These are phyloP conservation scores for Coemansia linderi DNA, from an alignment of 371 early-diverging fungal genomes.

Conservation along the genomic window DNA sequence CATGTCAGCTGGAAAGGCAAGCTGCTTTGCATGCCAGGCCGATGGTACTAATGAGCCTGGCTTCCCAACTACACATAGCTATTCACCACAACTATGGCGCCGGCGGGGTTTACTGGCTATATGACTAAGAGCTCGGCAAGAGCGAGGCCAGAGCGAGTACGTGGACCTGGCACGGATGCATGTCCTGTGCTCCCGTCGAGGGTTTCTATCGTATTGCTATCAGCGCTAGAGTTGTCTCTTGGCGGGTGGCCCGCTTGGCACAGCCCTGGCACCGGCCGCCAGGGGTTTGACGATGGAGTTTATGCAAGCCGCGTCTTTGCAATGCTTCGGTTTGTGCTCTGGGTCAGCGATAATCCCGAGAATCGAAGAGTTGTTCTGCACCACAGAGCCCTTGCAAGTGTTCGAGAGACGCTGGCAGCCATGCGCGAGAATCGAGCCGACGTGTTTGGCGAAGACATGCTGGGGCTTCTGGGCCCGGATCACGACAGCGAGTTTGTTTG, in stretches of 20 bases:
- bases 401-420: slow-evolving; percentile 6
- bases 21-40: neutral
- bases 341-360: slow-evolving; percentile 7
- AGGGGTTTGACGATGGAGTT: neutral
- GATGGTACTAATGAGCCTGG: neutral
- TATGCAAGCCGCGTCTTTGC: slow-evolving; percentile 12
- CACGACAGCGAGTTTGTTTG: neutral
- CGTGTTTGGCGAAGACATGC: slow-evolving; percentile 9
- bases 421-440: slow-evolving; percentile 15
- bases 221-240: neutral
- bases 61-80: slow-evolving; percentile 14
- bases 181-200: slow-evolving; percentile 17
- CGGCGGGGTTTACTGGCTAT: slow-evolving; percentile 7
- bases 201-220: slow-evolving; percentile 10
- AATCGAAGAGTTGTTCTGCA: slow-evolving; percentile 34
- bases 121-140: neutral
- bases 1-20: neutral
- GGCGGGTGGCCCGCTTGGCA: slow-evolving; percentile 2
- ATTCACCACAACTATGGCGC: slow-evolving; percentile 11
- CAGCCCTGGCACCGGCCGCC: neutral
- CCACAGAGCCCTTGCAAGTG: slow-evolving; percentile 9
- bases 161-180: neutral
- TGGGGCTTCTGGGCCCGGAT: neutral
- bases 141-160: neutral
- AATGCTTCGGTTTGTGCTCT: slow-evolving; percentile 18